Evolutionary conservation across 768 basidiomycete genomes (phyloP).

Genomic region (Mycena latifolia): DNA sequence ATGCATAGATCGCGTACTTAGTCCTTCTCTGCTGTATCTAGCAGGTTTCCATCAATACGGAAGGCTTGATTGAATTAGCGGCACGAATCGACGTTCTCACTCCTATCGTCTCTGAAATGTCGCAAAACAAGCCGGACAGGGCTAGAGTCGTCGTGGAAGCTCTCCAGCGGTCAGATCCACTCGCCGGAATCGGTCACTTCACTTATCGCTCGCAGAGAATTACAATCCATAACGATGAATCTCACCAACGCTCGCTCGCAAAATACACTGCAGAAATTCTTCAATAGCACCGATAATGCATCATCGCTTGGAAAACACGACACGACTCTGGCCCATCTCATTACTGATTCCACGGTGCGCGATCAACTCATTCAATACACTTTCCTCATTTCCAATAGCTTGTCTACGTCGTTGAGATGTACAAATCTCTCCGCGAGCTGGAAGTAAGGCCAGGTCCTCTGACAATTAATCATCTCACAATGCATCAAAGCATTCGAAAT

Average conservation of each 20-base stretch:
- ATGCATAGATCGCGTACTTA: too few species aligned
- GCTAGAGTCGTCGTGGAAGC: background rate
- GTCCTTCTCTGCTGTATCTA: background rate
- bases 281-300: slow-evolving; percentile 21
- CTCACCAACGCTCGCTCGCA: background rate
- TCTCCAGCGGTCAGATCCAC: slow-evolving; percentile 5
- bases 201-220: slow-evolving; percentile 2
- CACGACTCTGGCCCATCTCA: slow-evolving; percentile 1
- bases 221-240: slow-evolving; percentile 16
- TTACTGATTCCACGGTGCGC: slow-evolving; percentile 19
- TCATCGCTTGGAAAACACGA: slow-evolving; percentile 23
- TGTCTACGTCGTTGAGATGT: background rate
- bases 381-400: slow-evolving; percentile 1
- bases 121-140: background rate
- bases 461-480: too few species aligned
- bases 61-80: slow-evolving; percentile 8
- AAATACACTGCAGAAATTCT: slow-evolving; percentile 14
- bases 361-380: background rate
- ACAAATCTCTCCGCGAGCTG: background rate
- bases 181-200: too few species aligned
- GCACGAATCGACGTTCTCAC: slow-evolving; percentile 16
- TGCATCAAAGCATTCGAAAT: too few species aligned
- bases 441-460: background rate
- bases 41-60: slow-evolving; percentile 9
- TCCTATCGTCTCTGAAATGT: slow-evolving; percentile 13